Conservation (phyloP, 805 yeast genomes). For the Saccharomycopsis fibuligera region DNA sequence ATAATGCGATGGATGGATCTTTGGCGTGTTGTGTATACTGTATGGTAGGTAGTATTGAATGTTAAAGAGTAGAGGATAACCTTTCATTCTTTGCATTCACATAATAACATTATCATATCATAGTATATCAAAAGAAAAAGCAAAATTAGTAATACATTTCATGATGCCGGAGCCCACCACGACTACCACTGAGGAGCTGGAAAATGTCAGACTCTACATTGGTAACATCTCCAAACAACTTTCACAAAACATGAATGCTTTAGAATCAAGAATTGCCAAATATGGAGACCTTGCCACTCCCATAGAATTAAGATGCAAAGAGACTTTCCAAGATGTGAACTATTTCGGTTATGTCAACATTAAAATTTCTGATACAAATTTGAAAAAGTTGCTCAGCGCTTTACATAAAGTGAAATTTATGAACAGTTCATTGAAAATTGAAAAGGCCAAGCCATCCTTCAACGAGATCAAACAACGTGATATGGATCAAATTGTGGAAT, state of each 20-base stretch:
- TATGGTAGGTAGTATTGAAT: no score
- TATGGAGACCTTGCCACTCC: constrained; percentile 50
- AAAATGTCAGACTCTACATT: constrained; percentile 43
- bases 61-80: no score
- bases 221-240: constrained; percentile 59
- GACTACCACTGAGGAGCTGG: neutral
- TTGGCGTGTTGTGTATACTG: no score
- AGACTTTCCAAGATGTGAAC: constrained; percentile 35
- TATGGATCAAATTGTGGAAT: constrained; percentile 36
- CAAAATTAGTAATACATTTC: neutral
- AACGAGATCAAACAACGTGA: constrained; percentile 15
- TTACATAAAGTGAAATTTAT: constrained; percentile 70
- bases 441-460: constrained; percentile 55
- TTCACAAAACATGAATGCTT: constrained; percentile 37
- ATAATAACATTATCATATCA: no score
- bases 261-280: constrained; percentile 50
- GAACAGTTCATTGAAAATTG: constrained; percentile 60
- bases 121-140: no score
- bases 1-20: no score
- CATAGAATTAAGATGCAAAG: constrained; percentile 51
- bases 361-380: constrained; percentile 39
- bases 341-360: constrained; percentile 66
- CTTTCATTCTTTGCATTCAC: no score
- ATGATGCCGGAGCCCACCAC: no score
- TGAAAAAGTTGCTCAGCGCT: constrained; percentile 44